Evolutionary conservation across 1,284 basidiomycete genomes (phyloP).

Genomic region (Tylopilus orsonianus): DNA sequence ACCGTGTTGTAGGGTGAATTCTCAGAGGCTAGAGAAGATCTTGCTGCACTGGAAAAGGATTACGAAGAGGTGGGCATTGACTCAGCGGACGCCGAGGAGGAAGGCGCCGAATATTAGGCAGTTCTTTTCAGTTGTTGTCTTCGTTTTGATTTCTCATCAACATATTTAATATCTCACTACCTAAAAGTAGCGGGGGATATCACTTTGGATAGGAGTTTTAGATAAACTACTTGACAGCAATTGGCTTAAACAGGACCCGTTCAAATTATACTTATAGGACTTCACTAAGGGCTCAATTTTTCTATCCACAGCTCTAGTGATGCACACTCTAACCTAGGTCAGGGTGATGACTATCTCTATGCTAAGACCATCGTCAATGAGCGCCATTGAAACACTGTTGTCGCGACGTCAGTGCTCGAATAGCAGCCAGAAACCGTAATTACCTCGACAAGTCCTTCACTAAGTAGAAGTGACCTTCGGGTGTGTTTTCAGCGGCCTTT

Average conservation of each 20-base stretch:
- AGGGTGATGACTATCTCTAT: conserved; percentile 24
- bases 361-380: conserved; percentile 7
- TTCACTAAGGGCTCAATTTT: neutral
- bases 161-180: neutral
- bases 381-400: conserved; percentile 28
- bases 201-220: conserved; percentile 9
- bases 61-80: conserved; percentile 96
- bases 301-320: neutral
- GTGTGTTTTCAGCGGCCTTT: conserved; percentile 47
- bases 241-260: conserved; percentile 3
- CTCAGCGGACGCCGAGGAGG: conserved; percentile 81
- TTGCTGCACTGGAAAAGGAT: conserved; percentile 95
- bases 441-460: conserved; percentile 64
- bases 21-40: conserved; percentile 95
- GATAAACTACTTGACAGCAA: conserved; percentile 17
- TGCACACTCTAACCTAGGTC: conserved; percentile 7
- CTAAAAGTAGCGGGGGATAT: neutral
- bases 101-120: conserved; percentile 68
- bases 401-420: conserved; percentile 5
- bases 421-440: neutral
- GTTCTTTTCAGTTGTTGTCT: neutral
- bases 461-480: conserved; percentile 42
- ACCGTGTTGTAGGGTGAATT: conserved; percentile 73
- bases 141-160: conserved; percentile 4
- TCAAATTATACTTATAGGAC: conserved; percentile 7